These are phyloP conservation scores for Miamiensis avidus DNA, from an alignment of 169 alveolate genomes.

Conservation along the genomic window DNA sequence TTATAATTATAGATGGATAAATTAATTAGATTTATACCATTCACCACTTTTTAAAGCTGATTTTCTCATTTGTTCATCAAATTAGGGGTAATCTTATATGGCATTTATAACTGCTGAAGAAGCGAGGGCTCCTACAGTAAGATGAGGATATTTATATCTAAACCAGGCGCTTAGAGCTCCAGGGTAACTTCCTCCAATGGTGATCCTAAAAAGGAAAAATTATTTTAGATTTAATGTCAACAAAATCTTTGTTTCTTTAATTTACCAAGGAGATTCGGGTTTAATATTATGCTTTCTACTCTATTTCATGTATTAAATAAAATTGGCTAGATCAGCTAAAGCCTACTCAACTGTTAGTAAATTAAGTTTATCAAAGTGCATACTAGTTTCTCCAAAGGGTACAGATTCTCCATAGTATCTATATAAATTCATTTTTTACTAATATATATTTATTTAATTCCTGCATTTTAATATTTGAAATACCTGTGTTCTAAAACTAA, in stretches of 20 bases:
- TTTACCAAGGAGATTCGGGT: neutral
- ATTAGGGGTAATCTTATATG: slow-evolving; percentile 34
- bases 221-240: neutral
- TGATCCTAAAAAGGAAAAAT: neutral
- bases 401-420: slow-evolving; percentile 9
- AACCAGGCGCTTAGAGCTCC: slow-evolving; percentile 11
- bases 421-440: neutral
- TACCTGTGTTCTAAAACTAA: neutral
- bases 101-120: slow-evolving; percentile 43
- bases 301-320: neutral
- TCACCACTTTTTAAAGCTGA: neutral
- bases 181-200: neutral
- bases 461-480: neutral
- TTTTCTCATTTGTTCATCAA: slow-evolving; percentile 29
- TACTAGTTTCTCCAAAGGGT: neutral
- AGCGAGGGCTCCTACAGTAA: slow-evolving; percentile 45
- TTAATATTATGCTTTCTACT: neutral
- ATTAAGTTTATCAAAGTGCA: neutral
- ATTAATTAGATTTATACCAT: neutral
- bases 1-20: neutral
- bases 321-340: slow-evolving; percentile 1
- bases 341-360: neutral
- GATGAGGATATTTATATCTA: slow-evolving; percentile 48
- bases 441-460: no score
- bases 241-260: neutral